These are phyloP conservation scores for Cryptococcus hybrid DNA, from an alignment of 1,284 basidiomycete genomes.

Conservation along the genomic window DNA sequence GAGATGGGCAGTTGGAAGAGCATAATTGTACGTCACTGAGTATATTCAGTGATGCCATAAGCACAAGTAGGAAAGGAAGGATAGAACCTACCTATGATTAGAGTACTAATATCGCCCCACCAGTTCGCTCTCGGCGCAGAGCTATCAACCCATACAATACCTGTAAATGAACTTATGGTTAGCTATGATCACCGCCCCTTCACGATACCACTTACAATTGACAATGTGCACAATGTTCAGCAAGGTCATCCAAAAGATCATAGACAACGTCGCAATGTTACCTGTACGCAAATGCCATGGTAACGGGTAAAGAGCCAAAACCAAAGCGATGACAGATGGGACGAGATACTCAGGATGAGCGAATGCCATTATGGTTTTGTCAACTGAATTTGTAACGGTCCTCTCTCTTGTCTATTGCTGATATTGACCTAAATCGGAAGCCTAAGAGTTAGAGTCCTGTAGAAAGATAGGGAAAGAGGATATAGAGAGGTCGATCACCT, in stretches of 20 bases:
- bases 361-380: slow-evolving; percentile 11
- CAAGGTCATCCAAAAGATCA: slow-evolving; percentile 43
- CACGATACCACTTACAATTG: slow-evolving; percentile 24
- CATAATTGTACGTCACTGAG: slow-evolving; percentile 45
- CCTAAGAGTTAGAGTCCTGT: slow-evolving; percentile 9
- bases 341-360: slow-evolving; percentile 23
- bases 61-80: neutral
- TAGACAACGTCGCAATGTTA: slow-evolving; percentile 39
- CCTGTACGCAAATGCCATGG: slow-evolving; percentile 42
- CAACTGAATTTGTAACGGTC: too few species aligned
- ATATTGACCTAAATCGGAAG: neutral
- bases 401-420: too few species aligned
- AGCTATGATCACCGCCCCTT: too few species aligned
- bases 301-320: slow-evolving; percentile 31
- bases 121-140: slow-evolving; percentile 25
- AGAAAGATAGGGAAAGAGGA: neutral
- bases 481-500: neutral
- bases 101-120: slow-evolving; percentile 33
- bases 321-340: slow-evolving; percentile 26
- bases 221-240: slow-evolving; percentile 35
- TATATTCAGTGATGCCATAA: neutral
- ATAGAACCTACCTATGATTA: slow-evolving; percentile 21
- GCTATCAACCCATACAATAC: slow-evolving; percentile 29
- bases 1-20: slow-evolving; percentile 38
- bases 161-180: slow-evolving; percentile 7